Base-by-base conservation (phyloP, 2,329 filamentous ascomycete genomes). In the Torrubiella hemipterigena region DNA sequence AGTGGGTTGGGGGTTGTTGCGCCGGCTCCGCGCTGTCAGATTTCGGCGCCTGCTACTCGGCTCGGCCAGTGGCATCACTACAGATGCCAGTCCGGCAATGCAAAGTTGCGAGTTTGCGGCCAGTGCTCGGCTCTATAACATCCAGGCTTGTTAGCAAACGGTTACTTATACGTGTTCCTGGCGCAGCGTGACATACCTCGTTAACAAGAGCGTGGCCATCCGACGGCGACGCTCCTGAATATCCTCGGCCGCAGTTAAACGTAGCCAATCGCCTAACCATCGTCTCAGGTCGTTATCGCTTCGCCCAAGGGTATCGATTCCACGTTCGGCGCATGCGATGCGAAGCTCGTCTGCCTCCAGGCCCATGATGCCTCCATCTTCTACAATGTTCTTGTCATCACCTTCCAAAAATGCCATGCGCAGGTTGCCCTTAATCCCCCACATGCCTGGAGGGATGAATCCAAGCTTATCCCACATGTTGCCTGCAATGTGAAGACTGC, bases 281-380 rank as follows among this genome's bases (percentile, higher is more conserved):
- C 45, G 47, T 37, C 65, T 53, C 40, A 85, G 45, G 37, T 73
- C 69, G 2, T 55, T 52, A 43, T 82, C 74, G 15, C 69, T 71
- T 35, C 67, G 66, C 3, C 56, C 66, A 17, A 72, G 41, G 8
- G 72, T 64, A 42, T 72, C 58, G 21, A 81, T 63, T 1, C 78
- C 82, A 11, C 81, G 66, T 40, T 85, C 81, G 35, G 73, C 65
- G 44, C 80, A 81, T 11, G 83, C 83, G 36, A 84, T 66, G 37
- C 59, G 57, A 14, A 86, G 57, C 59, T 93, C 84, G 23, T 71
- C 68, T 7, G 55, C 55, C 40, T 67, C 67, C 43, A 93, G 57
- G 15, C 56, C 66, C 32, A 45, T 46, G 7, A 49, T 47, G 0
- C 77, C 81, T 2, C 81, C 81, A 28, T 72, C 69, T 22, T 63